Evolutionary conservation across 306 rosid species (phyloP).

Genomic region (Vigna nakashimae): DNA sequence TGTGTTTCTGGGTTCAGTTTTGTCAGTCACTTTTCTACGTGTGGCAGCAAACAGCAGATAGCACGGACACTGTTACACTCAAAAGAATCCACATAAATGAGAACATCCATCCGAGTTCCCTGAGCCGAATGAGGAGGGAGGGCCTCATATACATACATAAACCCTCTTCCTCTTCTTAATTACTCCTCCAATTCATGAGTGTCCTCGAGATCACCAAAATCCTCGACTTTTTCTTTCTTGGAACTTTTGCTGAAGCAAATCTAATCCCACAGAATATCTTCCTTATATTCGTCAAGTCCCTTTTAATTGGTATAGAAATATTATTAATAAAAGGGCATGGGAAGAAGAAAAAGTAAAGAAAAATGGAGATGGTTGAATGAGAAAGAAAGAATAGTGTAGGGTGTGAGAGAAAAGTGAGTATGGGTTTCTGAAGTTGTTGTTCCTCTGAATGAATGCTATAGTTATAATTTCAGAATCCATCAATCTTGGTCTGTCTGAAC

Average conservation of each 20-base stretch:
- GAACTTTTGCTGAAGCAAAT: constrained; percentile 55
- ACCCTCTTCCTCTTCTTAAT: constrained; percentile 17
- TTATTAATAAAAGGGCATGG: neutral
- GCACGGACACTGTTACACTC: constrained; percentile 45
- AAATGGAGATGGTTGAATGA: neutral
- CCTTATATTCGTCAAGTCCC: constrained; percentile 49
- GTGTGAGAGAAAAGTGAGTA: constrained; percentile 52
- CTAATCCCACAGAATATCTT: constrained; percentile 55
- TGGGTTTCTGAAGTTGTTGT: constrained; percentile 54
- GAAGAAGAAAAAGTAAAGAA: neutral
- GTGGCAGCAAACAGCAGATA: constrained; percentile 36
- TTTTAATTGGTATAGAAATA: constrained; percentile 13
- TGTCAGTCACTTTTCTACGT: constrained; percentile 47
- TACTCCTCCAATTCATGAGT: constrained; percentile 56
- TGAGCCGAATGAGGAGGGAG: constrained; percentile 14
- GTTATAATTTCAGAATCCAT: constrained; percentile 65
- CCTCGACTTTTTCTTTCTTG: constrained; percentile 52
- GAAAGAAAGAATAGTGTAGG: neutral
- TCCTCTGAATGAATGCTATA: constrained; percentile 50
- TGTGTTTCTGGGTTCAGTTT: constrained; percentile 48
- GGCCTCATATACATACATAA: constrained; percentile 18
- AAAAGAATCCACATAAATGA: constrained; percentile 48
- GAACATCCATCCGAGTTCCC: constrained; percentile 26
- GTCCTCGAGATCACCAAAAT: constrained; percentile 67
- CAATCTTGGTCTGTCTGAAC: constrained; percentile 62